phyloP scores from a whole-genome alignment of 805 yeast genomes.

The Candida xyloterini region DNA sequence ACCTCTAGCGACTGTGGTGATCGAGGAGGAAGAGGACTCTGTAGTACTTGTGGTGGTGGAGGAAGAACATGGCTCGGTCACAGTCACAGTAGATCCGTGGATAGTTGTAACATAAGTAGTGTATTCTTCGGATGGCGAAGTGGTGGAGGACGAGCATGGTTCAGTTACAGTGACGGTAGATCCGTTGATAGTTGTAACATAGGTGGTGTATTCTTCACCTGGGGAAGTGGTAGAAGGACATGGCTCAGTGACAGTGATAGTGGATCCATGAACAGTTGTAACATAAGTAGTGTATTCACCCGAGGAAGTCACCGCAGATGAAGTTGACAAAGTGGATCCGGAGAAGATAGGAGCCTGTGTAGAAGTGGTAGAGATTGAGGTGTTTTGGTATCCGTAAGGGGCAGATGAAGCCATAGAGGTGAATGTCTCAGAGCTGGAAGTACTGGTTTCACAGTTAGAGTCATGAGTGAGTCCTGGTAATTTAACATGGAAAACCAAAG shows the following conservation, averaged over 20 bases:
- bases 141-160: neutral
- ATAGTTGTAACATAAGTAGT: neutral
- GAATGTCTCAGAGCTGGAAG: neutral
- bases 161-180: conserved; percentile 1
- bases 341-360: neutral
- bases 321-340: conserved; percentile 6
- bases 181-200: neutral
- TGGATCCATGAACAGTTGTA: neutral
- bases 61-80: neutral
- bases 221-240: neutral
- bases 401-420: no score
- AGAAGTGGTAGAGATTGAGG: neutral
- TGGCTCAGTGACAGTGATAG: conserved; percentile 1
- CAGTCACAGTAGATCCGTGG: neutral
- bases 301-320: neutral
- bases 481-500: conserved; percentile 30
- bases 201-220: neutral
- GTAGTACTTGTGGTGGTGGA: no score
- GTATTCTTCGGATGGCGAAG: neutral
- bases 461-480: conserved; percentile 23
- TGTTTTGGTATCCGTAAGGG: neutral
- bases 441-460: neutral
- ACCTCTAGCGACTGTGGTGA: neutral
- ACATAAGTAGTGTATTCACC: neutral
- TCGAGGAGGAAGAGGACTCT: no score